Evolutionary conservation across 2,329 filamentous ascomycete species (phyloP).

Genomic region (Ambrosiella xylebori): DNA sequence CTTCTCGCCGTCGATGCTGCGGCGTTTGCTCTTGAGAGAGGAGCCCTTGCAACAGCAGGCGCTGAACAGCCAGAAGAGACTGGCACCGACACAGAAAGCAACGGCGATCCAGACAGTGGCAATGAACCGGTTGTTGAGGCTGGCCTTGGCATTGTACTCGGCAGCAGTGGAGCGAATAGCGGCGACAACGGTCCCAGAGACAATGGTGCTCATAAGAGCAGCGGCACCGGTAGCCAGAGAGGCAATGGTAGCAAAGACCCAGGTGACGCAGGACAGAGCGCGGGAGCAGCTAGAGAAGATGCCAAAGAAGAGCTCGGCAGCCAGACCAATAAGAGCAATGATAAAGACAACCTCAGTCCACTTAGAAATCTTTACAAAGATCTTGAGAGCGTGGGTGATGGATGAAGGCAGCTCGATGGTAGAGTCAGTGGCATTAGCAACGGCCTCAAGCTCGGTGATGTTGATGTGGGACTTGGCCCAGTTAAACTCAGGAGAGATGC

Average conservation of each 20-base stretch:
- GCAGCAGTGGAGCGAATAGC: constrained; percentile 50
- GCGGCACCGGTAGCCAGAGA: constrained; percentile 42
- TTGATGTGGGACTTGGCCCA: constrained; percentile 63
- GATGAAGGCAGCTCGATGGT: constrained; percentile 50
- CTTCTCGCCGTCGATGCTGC: constrained; percentile 26
- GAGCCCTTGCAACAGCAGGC: constrained; percentile 68
- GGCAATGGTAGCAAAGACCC: constrained; percentile 48
- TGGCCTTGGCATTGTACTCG: constrained; percentile 51
- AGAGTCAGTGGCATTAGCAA: constrained; percentile 30
- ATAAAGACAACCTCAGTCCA: constrained; percentile 76
- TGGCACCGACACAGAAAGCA: constrained; percentile 56
- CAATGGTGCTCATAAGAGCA: constrained; percentile 56
- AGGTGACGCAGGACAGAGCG: constrained; percentile 66
- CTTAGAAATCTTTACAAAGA: constrained; percentile 56
- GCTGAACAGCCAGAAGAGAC: constrained; percentile 81
- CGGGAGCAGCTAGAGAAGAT: constrained; percentile 71
- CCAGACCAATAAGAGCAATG: constrained; percentile 52
- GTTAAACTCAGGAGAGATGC: constrained; percentile 53
- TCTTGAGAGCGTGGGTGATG: constrained; percentile 48
- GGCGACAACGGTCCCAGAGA: constrained; percentile 52
- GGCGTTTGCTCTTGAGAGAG: constrained; percentile 25
- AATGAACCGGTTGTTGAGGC: constrained; percentile 53
- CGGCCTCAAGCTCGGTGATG: constrained; percentile 40
- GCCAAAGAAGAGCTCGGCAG: constrained; percentile 57
- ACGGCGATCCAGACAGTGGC: constrained; percentile 62